Evolutionary conservation across 78 protist species (phyloP), one percentile per base, ranked within the genome.

Genomic region (Dictyostelium capitatum): DNA sequence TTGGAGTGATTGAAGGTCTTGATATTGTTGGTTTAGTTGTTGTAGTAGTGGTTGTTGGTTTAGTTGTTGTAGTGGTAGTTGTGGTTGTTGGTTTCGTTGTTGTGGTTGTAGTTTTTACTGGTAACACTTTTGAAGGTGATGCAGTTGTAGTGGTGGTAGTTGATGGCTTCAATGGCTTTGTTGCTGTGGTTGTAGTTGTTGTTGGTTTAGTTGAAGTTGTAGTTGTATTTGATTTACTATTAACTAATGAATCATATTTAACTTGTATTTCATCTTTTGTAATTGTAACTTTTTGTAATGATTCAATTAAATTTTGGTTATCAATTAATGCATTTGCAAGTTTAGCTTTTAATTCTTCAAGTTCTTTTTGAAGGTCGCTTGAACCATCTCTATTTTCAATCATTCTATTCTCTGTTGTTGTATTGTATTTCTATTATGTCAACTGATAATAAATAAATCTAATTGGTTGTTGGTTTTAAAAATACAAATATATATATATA

Each of bases 281-380:
- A 23, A 10, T 12, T 64, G 37, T 14, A 15, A 81, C 28, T 15
- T 47, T 43, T 32, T 81, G 11, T 5, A 64, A 32, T 25, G 53
- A 32, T 81, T n/a, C n/a, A 28, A n/a, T 23, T 14, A 81, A 37
- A 28, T 53, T 15, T 32, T 81, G 32, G 25, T 64, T 64, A 5
- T 59, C 89, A 19, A 14, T 56, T 19, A 81, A 15, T 32, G 77
- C 78, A 12, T 46, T 32, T 25, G 15, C 37, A 9, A 81, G 50
- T 48, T 47, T 37, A 17, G n/a, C 25, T 47, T 64, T 81, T n/a
- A 20, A 81, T 20, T 81, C 89, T 69, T 81, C 89, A 25, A 81
- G 28, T 20, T 81, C 89, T 41, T 81, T 81, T 81, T 81, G 89
- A 81, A 81, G 89, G 23, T 48, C 43, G 1, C 65, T 72, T n/a